Conservation (phyloP, 192 early-diverging fungal species). For the Backusella westeae region DNA sequence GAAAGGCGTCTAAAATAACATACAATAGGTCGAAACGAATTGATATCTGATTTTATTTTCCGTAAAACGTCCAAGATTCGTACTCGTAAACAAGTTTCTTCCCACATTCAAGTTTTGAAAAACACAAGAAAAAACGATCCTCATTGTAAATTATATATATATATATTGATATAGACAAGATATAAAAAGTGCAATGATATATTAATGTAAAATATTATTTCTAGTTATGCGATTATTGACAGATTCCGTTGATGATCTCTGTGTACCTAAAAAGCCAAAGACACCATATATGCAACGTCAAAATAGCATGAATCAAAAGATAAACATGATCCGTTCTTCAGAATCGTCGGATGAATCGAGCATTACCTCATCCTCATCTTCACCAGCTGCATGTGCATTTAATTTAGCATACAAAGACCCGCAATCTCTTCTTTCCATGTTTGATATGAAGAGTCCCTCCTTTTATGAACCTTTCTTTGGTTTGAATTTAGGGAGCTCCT, state of each 20-base stretch:
- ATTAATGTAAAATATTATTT: neutral
- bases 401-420: constrained; percentile 34
- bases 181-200: neutral
- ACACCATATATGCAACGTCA: neutral
- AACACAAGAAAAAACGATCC: constrained; percentile 63
- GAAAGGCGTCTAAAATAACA: neutral
- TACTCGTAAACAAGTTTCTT: constrained; percentile 75
- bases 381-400: constrained; percentile 39
- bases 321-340: constrained; percentile 19
- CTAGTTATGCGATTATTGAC: constrained; percentile 49
- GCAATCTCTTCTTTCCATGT: constrained; percentile 15
- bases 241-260: constrained; percentile 37
- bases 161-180: neutral
- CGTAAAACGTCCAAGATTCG: constrained; percentile 63
- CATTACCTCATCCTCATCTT: constrained; percentile 26
- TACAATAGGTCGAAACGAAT: constrained; percentile 67
- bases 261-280: neutral
- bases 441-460: constrained; percentile 33
- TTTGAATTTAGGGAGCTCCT: neutral
- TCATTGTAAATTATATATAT: constrained; percentile 37
- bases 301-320: constrained; percentile 11
- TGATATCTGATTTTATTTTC: constrained; percentile 73
- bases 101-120: constrained; percentile 76
- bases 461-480: constrained; percentile 29
- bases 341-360: constrained; percentile 39